These are phyloP conservation scores for Cryphonectria radicalis DNA, from an alignment of 2,329 filamentous ascomycete genomes.

Conservation along the genomic window DNA sequence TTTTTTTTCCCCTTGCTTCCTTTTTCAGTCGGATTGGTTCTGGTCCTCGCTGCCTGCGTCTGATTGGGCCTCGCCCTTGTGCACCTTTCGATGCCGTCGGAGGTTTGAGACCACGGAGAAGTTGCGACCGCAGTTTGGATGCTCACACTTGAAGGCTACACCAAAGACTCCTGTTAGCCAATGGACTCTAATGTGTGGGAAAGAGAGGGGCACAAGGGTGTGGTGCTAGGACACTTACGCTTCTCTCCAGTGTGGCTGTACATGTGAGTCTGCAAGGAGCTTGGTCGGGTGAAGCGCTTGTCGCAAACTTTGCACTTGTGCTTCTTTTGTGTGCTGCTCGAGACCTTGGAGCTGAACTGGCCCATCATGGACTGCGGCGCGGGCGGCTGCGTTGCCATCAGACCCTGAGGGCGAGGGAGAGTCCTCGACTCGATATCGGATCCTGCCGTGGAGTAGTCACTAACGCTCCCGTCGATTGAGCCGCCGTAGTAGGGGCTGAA, in stretches of 20 bases:
- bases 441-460: conserved; percentile 88
- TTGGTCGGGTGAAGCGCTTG: conserved; percentile 93
- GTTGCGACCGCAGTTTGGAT: conserved; percentile 91
- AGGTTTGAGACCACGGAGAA: conserved; percentile 98
- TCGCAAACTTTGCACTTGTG: conserved; percentile 99
- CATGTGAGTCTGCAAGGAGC: conserved; percentile 95
- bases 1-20: neutral
- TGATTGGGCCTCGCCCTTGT: conserved; percentile 71
- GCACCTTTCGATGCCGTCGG: conserved; percentile 92
- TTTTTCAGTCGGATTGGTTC: conserved; percentile 55
- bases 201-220: neutral
- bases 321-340: conserved; percentile 96
- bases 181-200: neutral
- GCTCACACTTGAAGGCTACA: conserved; percentile 88
- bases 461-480: conserved; percentile 82
- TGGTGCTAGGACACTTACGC: conserved; percentile 71
- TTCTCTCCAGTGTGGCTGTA: conserved; percentile 99
- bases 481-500: conserved; percentile 80
- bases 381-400: conserved; percentile 66
- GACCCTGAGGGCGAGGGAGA: conserved; percentile 75
- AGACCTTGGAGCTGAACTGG: conserved; percentile 96
- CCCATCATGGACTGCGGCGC: conserved; percentile 98
- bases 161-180: conserved; percentile 25
- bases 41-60: conserved; percentile 68
- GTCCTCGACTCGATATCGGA: conserved; percentile 90